Evolutionary conservation across 805 yeast species (phyloP).

Genomic region (Candida silvicultrix): DNA sequence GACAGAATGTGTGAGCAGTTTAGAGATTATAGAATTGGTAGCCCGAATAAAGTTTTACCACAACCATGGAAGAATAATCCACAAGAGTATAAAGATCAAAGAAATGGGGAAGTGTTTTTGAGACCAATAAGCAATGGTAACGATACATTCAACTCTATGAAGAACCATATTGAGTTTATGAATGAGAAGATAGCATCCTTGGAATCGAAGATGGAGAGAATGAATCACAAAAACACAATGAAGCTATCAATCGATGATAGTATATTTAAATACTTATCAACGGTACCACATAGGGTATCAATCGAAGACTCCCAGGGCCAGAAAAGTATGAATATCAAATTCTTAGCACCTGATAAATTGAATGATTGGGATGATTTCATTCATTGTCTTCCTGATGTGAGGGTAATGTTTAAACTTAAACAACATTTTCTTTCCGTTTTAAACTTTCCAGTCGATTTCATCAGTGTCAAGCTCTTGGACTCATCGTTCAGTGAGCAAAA

Average conservation of each 20-base stretch:
- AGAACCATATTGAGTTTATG: slow-evolving; percentile 8
- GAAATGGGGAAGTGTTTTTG: not conserved
- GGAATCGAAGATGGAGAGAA: slow-evolving; percentile 7
- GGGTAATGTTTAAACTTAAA: not conserved
- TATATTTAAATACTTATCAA: not conserved
- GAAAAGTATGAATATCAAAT: slow-evolving; percentile 31
- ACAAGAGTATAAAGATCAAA: not conserved
- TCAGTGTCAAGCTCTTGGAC: not conserved
- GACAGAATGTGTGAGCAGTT: not conserved
- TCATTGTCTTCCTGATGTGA: not conserved
- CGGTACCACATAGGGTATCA: not conserved
- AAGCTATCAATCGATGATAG: not conserved
- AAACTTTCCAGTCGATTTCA: not conserved
- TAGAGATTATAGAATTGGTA: not conserved
- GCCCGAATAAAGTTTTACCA: not conserved
- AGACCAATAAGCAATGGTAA: not conserved
- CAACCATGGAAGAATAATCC: not conserved
- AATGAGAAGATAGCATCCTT: slow-evolving; percentile 9
- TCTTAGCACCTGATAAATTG: not conserved
- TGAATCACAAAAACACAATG: not conserved
- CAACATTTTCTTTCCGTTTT: not conserved
- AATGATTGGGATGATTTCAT: not conserved
- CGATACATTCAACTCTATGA: not conserved
- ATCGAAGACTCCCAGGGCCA: slow-evolving; percentile 84
- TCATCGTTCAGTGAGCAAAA: not conserved